Evolutionary conservation across 129 eudicot species (phyloP).

Genomic region (Flaveria bidentis): DNA sequence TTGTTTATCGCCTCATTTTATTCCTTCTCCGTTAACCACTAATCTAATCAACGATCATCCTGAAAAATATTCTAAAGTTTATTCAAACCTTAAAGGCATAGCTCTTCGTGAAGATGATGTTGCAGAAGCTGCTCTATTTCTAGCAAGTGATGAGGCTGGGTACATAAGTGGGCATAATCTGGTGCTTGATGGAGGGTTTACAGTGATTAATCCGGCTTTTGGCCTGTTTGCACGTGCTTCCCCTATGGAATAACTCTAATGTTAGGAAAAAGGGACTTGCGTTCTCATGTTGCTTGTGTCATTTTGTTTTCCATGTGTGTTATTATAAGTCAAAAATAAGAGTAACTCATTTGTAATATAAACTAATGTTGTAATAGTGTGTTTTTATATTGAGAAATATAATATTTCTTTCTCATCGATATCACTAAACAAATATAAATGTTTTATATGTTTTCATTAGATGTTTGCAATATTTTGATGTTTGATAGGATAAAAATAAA

Average conservation of each 20-base stretch:
- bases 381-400: too few species aligned
- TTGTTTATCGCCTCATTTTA: constrained; percentile 34
- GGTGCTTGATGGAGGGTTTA: constrained; percentile 64
- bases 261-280: background rate
- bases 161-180: constrained; percentile 57
- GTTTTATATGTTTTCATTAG: too few species aligned
- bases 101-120: constrained; percentile 46
- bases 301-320: too few species aligned
- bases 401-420: too few species aligned
- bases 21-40: constrained; percentile 5
- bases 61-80: background rate
- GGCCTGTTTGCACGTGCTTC: constrained; percentile 21
- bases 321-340: background rate
- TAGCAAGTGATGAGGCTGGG: constrained; percentile 54
- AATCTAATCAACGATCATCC: constrained; percentile 1
- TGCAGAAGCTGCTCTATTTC: constrained; percentile 46
- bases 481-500: too few species aligned
- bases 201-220: constrained; percentile 29
- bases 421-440: too few species aligned
- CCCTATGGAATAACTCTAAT: background rate
- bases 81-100: constrained; percentile 35
- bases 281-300: too few species aligned
- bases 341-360: background rate
- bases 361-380: too few species aligned
- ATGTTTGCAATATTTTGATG: too few species aligned